Evolutionary conservation across 2,329 filamentous ascomycete species (phyloP).

Genomic region (Fusarium domesticum): DNA sequence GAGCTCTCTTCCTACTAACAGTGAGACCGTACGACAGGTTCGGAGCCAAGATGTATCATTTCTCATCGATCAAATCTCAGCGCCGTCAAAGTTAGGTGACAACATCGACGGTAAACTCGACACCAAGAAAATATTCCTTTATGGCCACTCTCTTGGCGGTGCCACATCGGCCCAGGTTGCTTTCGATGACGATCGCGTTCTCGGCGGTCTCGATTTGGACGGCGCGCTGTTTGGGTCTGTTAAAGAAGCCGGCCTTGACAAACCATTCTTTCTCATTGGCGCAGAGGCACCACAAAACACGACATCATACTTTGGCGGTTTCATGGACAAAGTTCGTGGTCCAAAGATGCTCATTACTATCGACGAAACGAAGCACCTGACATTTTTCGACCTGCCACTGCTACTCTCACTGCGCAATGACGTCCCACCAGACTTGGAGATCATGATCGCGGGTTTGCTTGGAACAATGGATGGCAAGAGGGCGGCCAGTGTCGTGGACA

Average conservation of each 20-base stretch:
- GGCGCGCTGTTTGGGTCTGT: constrained; percentile 35
- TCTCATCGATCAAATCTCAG: constrained; percentile 36
- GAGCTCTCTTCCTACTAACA: no score
- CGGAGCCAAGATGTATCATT: constrained; percentile 38
- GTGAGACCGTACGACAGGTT: no score
- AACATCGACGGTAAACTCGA: constrained; percentile 29
- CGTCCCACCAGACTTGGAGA: no score
- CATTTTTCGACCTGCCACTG: constrained; percentile 11
- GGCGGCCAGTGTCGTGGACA: neutral
- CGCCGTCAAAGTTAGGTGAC: no score
- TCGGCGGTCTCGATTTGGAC: constrained; percentile 41
- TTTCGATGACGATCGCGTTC: constrained; percentile 32
- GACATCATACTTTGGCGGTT: neutral
- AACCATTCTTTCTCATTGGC: constrained; percentile 27
- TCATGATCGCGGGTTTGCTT: no score
- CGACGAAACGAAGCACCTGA: constrained; percentile 6
- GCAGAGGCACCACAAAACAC: constrained; percentile 1
- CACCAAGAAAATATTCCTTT: constrained; percentile 31
- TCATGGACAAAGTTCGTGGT: constrained; percentile 7
- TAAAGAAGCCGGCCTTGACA: constrained; percentile 26
- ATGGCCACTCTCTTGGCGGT: constrained; percentile 41
- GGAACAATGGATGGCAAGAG: constrained; percentile 5
- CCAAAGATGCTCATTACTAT: constrained; percentile 7
- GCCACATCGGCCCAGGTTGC: constrained; percentile 36
- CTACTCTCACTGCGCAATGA: constrained; percentile 11